Evolutionary conservation across 345 rosid genomes (phyloP).

Genomic region (Pistacia atlantica): DNA sequence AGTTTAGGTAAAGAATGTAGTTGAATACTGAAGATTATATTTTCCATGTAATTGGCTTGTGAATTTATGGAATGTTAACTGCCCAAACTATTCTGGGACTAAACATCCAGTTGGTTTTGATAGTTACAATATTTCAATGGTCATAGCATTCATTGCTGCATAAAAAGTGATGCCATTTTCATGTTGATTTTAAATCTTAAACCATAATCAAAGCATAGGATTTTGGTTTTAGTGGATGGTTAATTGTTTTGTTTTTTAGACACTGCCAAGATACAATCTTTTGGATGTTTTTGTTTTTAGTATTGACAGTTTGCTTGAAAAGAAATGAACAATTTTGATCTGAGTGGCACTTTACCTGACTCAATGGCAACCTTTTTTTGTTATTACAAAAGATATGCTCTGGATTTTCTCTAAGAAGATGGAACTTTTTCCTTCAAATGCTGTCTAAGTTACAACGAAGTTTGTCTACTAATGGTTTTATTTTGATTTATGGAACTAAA

Average conservation of each 20-base stretch:
- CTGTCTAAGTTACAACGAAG: background rate
- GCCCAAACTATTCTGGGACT: background rate
- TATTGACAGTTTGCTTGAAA: background rate
- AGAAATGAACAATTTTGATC: slow-evolving; percentile 9
- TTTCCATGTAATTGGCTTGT: background rate
- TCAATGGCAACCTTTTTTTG: background rate
- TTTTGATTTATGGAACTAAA: slow-evolving; percentile 1
- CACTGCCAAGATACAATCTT: background rate
- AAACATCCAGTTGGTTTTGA: background rate
- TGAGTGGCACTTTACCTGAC: slow-evolving; percentile 8
- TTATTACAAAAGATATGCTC: background rate
- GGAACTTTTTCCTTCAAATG: slow-evolving; percentile 11
- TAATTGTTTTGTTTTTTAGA: background rate
- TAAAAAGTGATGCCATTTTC: slow-evolving; percentile 2
- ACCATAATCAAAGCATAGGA: slow-evolving; percentile 8
- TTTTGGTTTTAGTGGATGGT: slow-evolving; percentile 9
- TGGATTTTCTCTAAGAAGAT: background rate
- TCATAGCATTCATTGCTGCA: background rate
- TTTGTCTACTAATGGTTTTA: background rate
- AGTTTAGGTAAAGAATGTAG: background rate
- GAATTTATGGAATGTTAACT: background rate
- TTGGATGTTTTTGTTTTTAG: background rate
- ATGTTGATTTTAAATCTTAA: slow-evolving; percentile 16
- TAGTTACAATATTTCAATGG: background rate
- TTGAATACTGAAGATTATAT: background rate